Conservation (phyloP, 2,329 filamentous ascomycete genomes). For the Talaromyces sp. region DNA sequence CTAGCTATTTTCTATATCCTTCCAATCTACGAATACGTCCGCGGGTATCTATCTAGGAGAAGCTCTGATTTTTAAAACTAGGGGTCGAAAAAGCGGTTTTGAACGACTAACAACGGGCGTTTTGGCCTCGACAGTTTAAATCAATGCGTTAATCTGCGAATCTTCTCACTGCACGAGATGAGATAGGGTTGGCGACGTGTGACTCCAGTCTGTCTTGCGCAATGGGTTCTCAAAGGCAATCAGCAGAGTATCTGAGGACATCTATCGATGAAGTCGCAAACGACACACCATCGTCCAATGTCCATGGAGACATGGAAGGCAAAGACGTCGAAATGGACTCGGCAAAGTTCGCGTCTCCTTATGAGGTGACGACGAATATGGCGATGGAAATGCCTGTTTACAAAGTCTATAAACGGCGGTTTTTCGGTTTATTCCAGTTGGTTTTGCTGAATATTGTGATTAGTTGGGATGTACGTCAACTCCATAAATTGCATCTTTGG, state of each 20-base stretch:
- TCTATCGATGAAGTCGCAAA: neutral
- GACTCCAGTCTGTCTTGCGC: neutral
- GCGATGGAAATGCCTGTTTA: conserved; percentile 30
- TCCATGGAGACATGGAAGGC: neutral
- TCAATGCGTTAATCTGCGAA: neutral
- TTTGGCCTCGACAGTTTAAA: neutral
- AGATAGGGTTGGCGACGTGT: neutral
- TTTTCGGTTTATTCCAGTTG: conserved; percentile 81
- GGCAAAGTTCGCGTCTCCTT: neutral
- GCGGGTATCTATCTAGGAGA: too few relatives aligned
- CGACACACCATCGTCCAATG: neutral
- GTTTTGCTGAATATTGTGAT: conserved; percentile 88
- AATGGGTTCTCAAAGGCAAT: neutral
- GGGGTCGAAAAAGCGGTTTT: neutral
- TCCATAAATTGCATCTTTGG: neutral
- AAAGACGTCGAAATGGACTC: conserved; percentile 3
- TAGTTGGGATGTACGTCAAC: conserved; percentile 82
- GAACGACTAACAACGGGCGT: neutral
- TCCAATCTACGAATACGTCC: neutral
- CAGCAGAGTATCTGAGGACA: neutral
- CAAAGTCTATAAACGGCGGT: conserved; percentile 77
- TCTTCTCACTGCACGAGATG: neutral
- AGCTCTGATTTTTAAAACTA: too few relatives aligned
- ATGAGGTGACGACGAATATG: neutral
- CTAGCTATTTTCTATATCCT: neutral